Percentiles rank a stretch among this genome's conserved stretches.
phyloP scores from a whole-genome alignment of 2,329 filamentous ascomycete species.

The Huntiella savannae region DNA sequence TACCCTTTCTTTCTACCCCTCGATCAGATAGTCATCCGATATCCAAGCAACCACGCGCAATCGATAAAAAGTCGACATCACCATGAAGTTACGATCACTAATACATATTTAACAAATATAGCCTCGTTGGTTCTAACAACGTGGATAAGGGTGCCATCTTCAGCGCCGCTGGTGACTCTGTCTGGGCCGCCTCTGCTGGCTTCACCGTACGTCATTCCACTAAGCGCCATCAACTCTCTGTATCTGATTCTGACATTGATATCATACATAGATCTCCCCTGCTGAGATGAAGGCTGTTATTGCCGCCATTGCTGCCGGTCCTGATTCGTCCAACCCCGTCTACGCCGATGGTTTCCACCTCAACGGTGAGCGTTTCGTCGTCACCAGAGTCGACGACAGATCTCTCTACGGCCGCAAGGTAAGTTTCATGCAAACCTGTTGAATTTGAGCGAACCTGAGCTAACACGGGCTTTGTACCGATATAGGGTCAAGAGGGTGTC shows the following conservation, averaged over 20 bases:
- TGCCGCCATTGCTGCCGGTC: conserved; percentile 28
- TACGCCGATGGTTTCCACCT: conserved; percentile 58
- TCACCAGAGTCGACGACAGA: conserved; percentile 55
- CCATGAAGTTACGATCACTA: background rate
- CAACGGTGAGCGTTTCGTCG: conserved; percentile 58
- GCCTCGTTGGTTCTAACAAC: conserved; percentile 62
- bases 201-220: conserved; percentile 43
- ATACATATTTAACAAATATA: conserved; percentile 21
- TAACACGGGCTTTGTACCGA: background rate
- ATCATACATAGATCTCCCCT: conserved; percentile 15
- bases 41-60: too few relatives aligned
- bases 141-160: conserved; percentile 74
- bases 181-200: conserved; percentile 51
- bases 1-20: conserved; percentile 6
- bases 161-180: conserved; percentile 59
- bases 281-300: conserved; percentile 40
- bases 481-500: conserved; percentile 56
- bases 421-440: conserved; percentile 15
- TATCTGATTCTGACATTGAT: background rate
- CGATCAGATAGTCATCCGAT: background rate
- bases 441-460: background rate
- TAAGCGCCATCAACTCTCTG: background rate
- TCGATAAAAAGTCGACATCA: too few relatives aligned
- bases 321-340: conserved; percentile 40
- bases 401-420: conserved; percentile 79